These are phyloP conservation scores for Ophiocordyceps camponoti-saundersi DNA, from an alignment of 2,329 filamentous ascomycete genomes.

Conservation along the genomic window DNA sequence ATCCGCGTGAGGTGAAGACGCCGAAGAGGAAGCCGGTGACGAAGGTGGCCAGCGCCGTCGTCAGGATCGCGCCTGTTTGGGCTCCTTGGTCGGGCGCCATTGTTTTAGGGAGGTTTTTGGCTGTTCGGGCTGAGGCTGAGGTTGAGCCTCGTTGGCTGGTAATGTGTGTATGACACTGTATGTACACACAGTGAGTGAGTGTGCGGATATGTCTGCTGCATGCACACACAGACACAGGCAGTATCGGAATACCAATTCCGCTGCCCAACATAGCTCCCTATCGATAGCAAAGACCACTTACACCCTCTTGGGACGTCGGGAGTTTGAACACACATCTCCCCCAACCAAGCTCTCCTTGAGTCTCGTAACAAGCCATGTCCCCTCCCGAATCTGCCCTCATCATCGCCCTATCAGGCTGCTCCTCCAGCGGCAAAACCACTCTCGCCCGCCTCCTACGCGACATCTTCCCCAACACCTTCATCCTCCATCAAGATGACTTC, in stretches of 20 bases:
- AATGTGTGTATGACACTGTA: too few species aligned
- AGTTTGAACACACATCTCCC: background rate
- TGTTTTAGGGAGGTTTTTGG: background rate
- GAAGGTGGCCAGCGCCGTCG: conserved; percentile 57
- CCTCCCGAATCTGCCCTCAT: conserved; percentile 32
- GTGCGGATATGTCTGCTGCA: too few species aligned
- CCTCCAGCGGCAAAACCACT: conserved; percentile 89
- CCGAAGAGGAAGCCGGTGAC: conserved; percentile 69
- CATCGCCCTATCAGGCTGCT: conserved; percentile 74
- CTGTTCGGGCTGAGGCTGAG: conserved; percentile 1
- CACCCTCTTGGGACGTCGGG: too few species aligned
- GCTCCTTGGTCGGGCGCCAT: conserved; percentile 18
- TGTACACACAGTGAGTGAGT: too few species aligned
- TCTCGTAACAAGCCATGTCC: background rate
- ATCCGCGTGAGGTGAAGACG: conserved; percentile 49
- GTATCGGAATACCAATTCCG: too few species aligned
- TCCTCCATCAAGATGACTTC: conserved; percentile 94
- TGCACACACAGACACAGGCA: too few species aligned
- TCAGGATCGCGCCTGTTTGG: conserved; percentile 44
- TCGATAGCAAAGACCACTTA: too few species aligned
- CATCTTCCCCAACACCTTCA: conserved; percentile 62
- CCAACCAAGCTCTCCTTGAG: too few species aligned
- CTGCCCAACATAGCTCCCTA: too few species aligned
- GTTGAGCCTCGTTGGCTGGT: background rate
- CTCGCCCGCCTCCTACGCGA: conserved; percentile 69